Percentiles rank a stretch among this genome's conserved stretches.
Conservation (phyloP, 1,139 yeast species). For the Candida pseudocylindracea region DNA sequence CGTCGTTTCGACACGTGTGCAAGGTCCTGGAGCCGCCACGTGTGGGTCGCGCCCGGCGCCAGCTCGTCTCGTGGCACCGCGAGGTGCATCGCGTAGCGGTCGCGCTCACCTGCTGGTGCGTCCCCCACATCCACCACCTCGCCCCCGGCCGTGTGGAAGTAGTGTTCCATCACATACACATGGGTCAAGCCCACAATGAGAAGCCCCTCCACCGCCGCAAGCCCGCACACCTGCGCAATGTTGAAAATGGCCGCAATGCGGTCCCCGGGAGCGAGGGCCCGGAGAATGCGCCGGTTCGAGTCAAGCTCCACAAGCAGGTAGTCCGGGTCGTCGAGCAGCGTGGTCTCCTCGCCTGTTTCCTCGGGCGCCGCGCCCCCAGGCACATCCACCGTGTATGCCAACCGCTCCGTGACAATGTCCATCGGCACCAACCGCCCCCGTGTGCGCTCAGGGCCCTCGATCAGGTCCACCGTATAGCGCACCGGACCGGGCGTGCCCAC, state of each 20-base stretch:
- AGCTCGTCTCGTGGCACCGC: conserved; percentile 11
- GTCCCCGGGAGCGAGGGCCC: conserved; percentile 20
- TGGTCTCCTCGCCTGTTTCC: too few species aligned
- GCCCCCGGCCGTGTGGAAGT: conserved; percentile 32
- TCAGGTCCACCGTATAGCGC: too few species aligned
- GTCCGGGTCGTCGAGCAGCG: too few species aligned
- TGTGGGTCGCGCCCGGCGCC: conserved; percentile 5
- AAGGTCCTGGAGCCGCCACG: conserved; percentile 34
- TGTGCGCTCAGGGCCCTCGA: too few species aligned
- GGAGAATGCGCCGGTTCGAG: too few species aligned
- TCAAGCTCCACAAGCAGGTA: too few species aligned
- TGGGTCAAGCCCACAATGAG: conserved; percentile 43
- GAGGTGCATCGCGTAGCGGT: conserved; percentile 41
- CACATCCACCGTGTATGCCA: too few species aligned
- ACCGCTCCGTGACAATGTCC: too few species aligned
- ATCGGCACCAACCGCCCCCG: too few species aligned
- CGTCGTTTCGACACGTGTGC: conserved; percentile 50
- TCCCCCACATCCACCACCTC: conserved; percentile 51
- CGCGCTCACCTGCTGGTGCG: conserved; percentile 36
- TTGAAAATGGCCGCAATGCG: conserved; percentile 51
- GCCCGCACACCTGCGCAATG: conserved; percentile 48
- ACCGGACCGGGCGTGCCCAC: too few species aligned
- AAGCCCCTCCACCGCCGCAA: conserved; percentile 52
- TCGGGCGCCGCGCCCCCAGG: too few species aligned
- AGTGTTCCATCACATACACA: conserved; percentile 46